Percentiles rank a stretch among this genome's conserved stretches.
These are phyloP conservation scores for Cudoniella acicularis DNA, from an alignment of 495 filamentous ascomycete genomes.

Conservation along the genomic window DNA sequence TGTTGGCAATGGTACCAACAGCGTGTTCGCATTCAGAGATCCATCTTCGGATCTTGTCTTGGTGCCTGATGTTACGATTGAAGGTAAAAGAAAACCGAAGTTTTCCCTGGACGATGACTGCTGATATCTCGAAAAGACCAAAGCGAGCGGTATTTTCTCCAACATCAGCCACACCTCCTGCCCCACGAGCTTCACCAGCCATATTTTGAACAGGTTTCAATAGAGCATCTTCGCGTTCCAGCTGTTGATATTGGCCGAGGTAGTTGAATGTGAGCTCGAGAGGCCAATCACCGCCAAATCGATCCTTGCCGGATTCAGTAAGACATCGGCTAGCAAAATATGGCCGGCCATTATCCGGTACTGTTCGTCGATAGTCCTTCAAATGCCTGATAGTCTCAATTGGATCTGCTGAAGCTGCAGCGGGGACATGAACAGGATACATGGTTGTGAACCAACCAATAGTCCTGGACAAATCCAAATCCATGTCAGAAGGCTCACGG, in stretches of 20 bases:
- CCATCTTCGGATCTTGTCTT: constrained; percentile 33
- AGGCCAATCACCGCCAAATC: constrained; percentile 11
- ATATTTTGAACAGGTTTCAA: too few species aligned
- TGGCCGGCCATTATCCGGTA: constrained; percentile 35
- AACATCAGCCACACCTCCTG: too few species aligned
- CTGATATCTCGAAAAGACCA: constrained; percentile 28
- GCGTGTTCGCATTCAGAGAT: constrained; percentile 22
- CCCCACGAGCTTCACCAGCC: too few species aligned
- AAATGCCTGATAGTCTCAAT: constrained; percentile 36
- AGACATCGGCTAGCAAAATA: constrained; percentile 39
- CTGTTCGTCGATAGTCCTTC: constrained; percentile 43
- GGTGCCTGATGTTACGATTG: constrained; percentile 28
- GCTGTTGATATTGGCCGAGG: constrained; percentile 39
- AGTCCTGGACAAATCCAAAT: constrained; percentile 54
- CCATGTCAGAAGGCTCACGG: constrained; percentile 45
- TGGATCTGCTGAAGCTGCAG: not conserved
- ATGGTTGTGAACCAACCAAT: constrained; percentile 62
- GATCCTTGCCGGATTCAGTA: not conserved
- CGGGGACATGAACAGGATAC: constrained; percentile 36
- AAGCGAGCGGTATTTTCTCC: constrained; percentile 35
- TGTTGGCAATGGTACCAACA: constrained; percentile 19
- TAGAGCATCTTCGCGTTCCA: constrained; percentile 28
- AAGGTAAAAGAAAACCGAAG: constrained; percentile 30
- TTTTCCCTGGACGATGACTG: constrained; percentile 20
- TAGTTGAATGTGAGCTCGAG: constrained; percentile 36